These are phyloP conservation scores for Musa balbisiana DNA, from an alignment of 202 grass and related monocot genomes.

Conservation along the genomic window DNA sequence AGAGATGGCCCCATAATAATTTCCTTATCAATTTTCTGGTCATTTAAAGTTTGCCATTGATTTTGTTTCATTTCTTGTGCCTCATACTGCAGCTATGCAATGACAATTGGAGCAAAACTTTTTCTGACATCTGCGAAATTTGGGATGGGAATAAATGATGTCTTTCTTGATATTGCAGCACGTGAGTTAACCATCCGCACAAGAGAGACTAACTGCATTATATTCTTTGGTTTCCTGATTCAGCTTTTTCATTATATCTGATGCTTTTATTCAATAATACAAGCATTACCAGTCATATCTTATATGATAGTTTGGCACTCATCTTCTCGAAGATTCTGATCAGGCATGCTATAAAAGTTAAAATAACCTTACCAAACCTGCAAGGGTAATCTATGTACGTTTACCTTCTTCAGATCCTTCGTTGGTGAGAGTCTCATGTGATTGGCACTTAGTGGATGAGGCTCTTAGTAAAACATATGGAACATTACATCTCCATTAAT, in stretches of 20 bases:
- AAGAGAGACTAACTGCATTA: not conserved
- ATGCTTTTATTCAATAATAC: no score
- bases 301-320: no score
- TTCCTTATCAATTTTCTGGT: not conserved
- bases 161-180: conserved; percentile 60
- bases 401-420: no score
- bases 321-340: no score
- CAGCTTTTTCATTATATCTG: not conserved
- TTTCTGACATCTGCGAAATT: conserved; percentile 75
- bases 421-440: no score
- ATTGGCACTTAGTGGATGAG: no score
- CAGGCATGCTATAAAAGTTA: no score
- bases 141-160: conserved; percentile 49
- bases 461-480: no score
- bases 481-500: not conserved
- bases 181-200: conserved; percentile 29
- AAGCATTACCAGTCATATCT: no score
- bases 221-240: not conserved
- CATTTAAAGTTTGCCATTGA: not conserved
- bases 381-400: no score
- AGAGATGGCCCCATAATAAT: not conserved
- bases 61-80: not conserved
- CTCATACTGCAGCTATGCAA: conserved; percentile 40
- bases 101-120: conserved; percentile 48
- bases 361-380: no score